Evolutionary conservation across 352 stramenopile species (phyloP).

Genomic region (Lagenidium giganteum): DNA sequence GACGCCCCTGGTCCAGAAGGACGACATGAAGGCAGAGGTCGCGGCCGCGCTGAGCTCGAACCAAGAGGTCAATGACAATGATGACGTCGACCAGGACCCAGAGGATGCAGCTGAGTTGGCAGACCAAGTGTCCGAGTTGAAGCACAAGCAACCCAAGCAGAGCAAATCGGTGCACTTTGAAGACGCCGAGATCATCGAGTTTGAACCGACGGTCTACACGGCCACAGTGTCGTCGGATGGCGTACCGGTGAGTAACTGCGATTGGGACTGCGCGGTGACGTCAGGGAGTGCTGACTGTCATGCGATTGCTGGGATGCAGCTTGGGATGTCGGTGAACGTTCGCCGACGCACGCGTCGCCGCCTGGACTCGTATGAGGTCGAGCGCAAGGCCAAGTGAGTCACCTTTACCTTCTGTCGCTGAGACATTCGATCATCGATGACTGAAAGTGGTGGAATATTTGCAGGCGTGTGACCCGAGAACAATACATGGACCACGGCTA

Average conservation of each 20-base stretch:
- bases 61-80: constrained; percentile 6
- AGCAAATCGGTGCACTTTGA: constrained; percentile 66
- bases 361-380: constrained; percentile 62
- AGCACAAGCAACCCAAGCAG: too few relatives aligned
- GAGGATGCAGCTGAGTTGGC: too few relatives aligned
- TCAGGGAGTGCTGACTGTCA: constrained; percentile 1
- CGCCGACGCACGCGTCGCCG: constrained; percentile 54
- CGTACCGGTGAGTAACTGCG: constrained; percentile 41
- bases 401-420: neutral
- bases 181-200: constrained; percentile 66
- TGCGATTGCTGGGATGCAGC: constrained; percentile 22
- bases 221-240: constrained; percentile 71
- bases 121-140: too few relatives aligned
- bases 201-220: constrained; percentile 80
- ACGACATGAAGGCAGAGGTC: constrained; percentile 6
- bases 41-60: neutral
- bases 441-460: constrained; percentile 3
- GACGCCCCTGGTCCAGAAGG: too few relatives aligned
- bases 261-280: too few relatives aligned
- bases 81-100: constrained; percentile 9
- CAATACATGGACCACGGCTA: constrained; percentile 84
- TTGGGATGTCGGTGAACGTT: constrained; percentile 65
- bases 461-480: constrained; percentile 51
- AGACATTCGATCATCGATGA: neutral
- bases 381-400: constrained; percentile 43